Conservation (phyloP, 257 asterid species). For the Salvia rosmarinus region DNA sequence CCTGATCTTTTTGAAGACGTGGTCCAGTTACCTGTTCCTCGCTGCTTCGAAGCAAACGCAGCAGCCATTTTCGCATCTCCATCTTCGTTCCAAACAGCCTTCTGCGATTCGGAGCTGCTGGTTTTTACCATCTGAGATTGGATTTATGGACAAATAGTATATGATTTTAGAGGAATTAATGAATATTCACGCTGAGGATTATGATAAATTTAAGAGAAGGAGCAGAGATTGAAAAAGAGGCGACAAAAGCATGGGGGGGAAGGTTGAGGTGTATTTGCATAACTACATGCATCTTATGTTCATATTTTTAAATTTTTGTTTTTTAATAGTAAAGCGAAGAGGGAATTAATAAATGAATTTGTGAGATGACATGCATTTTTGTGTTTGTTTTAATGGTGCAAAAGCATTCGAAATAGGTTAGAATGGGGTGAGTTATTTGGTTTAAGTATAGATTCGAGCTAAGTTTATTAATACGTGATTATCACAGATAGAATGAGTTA, state of each 20-base stretch:
- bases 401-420: conserved; percentile 60
- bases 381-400: conserved; percentile 37
- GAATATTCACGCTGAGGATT: not conserved
- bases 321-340: conserved; percentile 15
- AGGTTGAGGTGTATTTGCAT: conserved; percentile 60
- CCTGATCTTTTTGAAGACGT: conserved; percentile 63
- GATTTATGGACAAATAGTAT: not conserved
- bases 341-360: not conserved
- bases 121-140: conserved; percentile 55
- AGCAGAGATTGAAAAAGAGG: conserved; percentile 29
- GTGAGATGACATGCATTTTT: conserved; percentile 13
- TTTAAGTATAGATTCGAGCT: conserved; percentile 58
- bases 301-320: conserved; percentile 4
- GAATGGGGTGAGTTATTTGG: conserved; percentile 77
- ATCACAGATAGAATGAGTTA: conserved; percentile 13
- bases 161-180: not conserved
- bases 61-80: conserved; percentile 37
- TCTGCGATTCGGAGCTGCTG: conserved; percentile 47
- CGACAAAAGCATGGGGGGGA: conserved; percentile 76
- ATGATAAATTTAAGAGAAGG: conserved; percentile 30
- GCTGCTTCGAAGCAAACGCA: conserved; percentile 44
- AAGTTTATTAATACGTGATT: conserved; percentile 32
- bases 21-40: conserved; percentile 52
- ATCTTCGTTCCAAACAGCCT: conserved; percentile 46
- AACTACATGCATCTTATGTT: conserved; percentile 55